Conservation (phyloP, 2,329 filamentous ascomycete genomes). For the Colletotrichum spaethianum region DNA sequence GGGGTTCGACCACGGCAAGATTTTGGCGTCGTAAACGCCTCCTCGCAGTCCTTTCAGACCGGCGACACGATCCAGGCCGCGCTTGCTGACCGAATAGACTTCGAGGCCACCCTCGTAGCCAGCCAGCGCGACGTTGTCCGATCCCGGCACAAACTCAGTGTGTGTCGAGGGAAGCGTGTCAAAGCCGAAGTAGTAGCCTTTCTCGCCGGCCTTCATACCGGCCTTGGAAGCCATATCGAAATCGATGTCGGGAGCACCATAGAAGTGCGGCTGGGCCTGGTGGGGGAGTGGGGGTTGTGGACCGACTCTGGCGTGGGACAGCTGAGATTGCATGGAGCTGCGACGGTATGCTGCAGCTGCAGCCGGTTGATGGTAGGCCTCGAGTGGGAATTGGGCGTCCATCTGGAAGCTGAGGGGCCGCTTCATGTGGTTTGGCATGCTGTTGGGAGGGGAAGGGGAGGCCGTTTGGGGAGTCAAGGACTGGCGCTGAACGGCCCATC, state of each 20-base stretch:
- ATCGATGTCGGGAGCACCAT: conserved; percentile 81
- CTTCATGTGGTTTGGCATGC: conserved; percentile 42
- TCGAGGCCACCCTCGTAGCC: conserved; percentile 87
- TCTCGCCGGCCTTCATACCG: conserved; percentile 74
- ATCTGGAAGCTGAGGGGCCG: conserved; percentile 64
- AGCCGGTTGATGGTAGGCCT: conserved; percentile 55
- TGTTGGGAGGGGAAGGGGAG: conserved; percentile 55
- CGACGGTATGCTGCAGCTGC: conserved; percentile 56
- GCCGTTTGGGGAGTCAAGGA: conserved; percentile 61
- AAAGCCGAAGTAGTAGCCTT: conserved; percentile 85
- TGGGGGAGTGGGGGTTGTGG: conserved; percentile 79
- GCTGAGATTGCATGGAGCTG: conserved; percentile 67
- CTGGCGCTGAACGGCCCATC: conserved; percentile 63
- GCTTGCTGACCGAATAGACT: conserved; percentile 80
- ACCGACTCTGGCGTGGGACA: conserved; percentile 60
- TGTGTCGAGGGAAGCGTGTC: conserved; percentile 73
- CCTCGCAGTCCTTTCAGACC: conserved; percentile 84
- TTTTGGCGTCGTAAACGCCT: conserved; percentile 84
- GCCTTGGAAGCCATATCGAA: conserved; percentile 72
- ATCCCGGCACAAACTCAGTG: conserved; percentile 49
- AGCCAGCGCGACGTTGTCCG: conserved; percentile 78
- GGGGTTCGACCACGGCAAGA: conserved; percentile 78
- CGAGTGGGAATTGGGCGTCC: conserved; percentile 60
- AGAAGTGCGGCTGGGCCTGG: conserved; percentile 83
- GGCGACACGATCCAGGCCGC: conserved; percentile 78